Evolutionary conservation across 805 yeast genomes (phyloP).

Genomic region (Kazachstania africana): DNA sequence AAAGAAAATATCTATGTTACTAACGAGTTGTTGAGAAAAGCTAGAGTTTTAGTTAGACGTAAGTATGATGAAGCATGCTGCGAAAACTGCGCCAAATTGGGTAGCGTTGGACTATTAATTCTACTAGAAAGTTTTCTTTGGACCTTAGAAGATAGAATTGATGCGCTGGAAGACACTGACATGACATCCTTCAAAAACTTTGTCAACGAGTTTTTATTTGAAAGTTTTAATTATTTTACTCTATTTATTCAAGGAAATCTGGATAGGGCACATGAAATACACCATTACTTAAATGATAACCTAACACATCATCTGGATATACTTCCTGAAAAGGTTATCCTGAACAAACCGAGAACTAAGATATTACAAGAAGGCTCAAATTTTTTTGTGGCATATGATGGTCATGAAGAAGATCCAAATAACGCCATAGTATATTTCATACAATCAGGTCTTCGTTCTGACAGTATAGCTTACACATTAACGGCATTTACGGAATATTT

Average conservation of each 20-base stretch:
- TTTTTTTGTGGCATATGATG: slow-evolving; percentile 24
- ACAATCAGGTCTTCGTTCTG: slow-evolving; percentile 42
- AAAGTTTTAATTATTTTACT: slow-evolving; percentile 22
- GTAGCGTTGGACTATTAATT: slow-evolving; percentile 38
- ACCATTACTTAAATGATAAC: slow-evolving; percentile 14
- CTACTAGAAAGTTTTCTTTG: slow-evolving; percentile 46
- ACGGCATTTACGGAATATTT: slow-evolving; percentile 37
- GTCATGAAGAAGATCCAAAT: slow-evolving; percentile 37
- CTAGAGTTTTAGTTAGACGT: slow-evolving; percentile 36
- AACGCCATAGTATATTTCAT: slow-evolving; percentile 41
- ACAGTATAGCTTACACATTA: slow-evolving; percentile 27
- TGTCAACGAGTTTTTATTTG: slow-evolving; percentile 17
- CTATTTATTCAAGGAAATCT: slow-evolving; percentile 43
- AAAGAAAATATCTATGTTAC: slow-evolving; percentile 3
- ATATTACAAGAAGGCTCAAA: slow-evolving; percentile 28
- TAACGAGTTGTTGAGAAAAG: slow-evolving; percentile 32
- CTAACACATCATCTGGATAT: slow-evolving; percentile 20
- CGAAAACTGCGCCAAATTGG: slow-evolving; percentile 36
- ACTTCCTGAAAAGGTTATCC: neutral
- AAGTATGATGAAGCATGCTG: slow-evolving; percentile 35
- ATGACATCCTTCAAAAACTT: slow-evolving; percentile 25
- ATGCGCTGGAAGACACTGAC: slow-evolving; percentile 42
- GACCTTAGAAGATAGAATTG: slow-evolving; percentile 42
- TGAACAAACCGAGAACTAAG: slow-evolving; percentile 27
- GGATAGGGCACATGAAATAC: slow-evolving; percentile 14